phyloP scores from a whole-genome alignment of 163 green algal species.

The Scenedesmus sp. region DNA sequence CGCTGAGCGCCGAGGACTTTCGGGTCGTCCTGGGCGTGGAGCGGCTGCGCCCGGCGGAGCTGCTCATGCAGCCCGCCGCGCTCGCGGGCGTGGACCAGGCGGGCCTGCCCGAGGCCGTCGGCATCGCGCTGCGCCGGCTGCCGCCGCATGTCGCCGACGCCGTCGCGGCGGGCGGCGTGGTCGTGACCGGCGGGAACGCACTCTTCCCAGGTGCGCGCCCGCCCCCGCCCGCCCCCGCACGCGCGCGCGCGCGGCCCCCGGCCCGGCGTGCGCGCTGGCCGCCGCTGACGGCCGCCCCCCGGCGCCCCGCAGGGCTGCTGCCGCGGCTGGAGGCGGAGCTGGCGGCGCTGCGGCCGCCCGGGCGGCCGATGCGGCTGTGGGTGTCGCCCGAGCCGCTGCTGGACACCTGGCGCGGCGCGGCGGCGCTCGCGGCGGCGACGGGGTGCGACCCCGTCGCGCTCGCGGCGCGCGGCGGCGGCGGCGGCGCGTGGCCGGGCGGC shows the following conservation, averaged over 20 bases:
- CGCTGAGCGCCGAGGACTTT: slow-evolving; percentile 23
- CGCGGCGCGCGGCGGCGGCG: neutral
- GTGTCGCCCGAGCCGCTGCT: slow-evolving; percentile 22
- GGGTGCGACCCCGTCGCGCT: neutral
- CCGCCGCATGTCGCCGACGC: slow-evolving; percentile 12
- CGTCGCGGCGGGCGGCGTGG: slow-evolving; percentile 27
- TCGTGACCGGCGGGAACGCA: slow-evolving; percentile 46
- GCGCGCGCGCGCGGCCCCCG: too few relatives aligned
- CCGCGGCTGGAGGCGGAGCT: slow-evolving; percentile 41
- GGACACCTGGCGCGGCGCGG: slow-evolving; percentile 50
- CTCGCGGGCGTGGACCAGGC: slow-evolving; percentile 5
- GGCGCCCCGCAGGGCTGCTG: slow-evolving; percentile 35
- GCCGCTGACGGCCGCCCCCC: neutral
- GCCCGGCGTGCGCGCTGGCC: neutral
- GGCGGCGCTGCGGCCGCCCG: slow-evolving; percentile 24
- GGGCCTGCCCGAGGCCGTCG: slow-evolving; percentile 48
- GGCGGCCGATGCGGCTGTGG: slow-evolving; percentile 38
- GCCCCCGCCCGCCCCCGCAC: too few relatives aligned
- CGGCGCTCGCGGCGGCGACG: slow-evolving; percentile 31
- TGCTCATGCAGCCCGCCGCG: slow-evolving; percentile 53
- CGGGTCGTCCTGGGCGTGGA: slow-evolving; percentile 53
- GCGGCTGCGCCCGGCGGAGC: slow-evolving; percentile 48
- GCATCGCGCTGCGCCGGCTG: slow-evolving; percentile 30
- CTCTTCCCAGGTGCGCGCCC: slow-evolving; percentile 42
- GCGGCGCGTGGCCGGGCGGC: neutral